Evolutionary conservation across 169 alveolate genomes (phyloP).

Genomic region (Toxoplasma gondii): DNA sequence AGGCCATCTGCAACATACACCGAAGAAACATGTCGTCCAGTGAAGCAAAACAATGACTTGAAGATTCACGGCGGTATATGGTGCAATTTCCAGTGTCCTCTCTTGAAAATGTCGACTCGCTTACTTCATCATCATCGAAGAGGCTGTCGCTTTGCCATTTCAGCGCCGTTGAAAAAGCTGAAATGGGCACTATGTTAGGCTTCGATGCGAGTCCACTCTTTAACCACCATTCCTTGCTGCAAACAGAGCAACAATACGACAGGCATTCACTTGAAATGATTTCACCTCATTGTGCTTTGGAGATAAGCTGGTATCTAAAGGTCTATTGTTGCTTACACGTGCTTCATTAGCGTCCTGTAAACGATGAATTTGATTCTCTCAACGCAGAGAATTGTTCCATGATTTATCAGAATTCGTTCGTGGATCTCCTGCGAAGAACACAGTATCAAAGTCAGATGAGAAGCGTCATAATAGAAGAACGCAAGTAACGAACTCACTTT

Average conservation of each 20-base stretch:
- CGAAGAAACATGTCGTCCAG: neutral
- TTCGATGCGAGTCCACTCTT: constrained; percentile 71
- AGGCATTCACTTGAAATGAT: neutral
- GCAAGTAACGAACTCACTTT: neutral
- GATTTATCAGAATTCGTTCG: constrained; percentile 73
- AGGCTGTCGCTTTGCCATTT: constrained; percentile 69
- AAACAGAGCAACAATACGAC: neutral
- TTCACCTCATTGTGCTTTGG: neutral
- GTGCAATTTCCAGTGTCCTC: neutral
- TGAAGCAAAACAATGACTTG: neutral
- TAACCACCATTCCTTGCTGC: constrained; percentile 79
- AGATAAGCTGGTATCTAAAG: neutral
- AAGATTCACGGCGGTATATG: neutral
- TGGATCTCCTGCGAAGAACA: constrained; percentile 60
- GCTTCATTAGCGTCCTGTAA: constrained; percentile 80
- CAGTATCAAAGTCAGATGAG: neutral
- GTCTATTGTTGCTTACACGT: constrained; percentile 64
- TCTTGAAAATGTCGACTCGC: neutral
- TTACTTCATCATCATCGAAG: constrained; percentile 74
- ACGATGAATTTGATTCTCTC: constrained; percentile 83
- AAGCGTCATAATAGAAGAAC: neutral
- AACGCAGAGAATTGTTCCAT: constrained; percentile 85
- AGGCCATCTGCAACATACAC: constrained; percentile 77
- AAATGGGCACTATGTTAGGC: constrained; percentile 78
- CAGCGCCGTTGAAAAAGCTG: constrained; percentile 73